A percentile compares a stretch with the other conserved stretches of the same genome.
phyloP scores from a whole-genome alignment of 2,329 filamentous ascomycete species.

The Thermochaetoides dissita region DNA sequence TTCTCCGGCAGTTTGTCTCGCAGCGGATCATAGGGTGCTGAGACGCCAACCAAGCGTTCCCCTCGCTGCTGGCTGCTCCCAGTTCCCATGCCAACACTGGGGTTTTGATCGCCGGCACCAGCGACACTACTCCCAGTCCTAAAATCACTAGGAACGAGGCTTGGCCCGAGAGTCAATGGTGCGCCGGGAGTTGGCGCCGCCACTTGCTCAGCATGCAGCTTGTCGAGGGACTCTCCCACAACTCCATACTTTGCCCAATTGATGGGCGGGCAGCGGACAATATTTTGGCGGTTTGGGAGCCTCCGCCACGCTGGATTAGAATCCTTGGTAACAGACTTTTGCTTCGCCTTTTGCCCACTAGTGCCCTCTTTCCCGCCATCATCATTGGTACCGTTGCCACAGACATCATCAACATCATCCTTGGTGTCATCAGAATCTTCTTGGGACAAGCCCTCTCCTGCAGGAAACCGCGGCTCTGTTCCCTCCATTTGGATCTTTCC shows the following conservation, averaged over 20 bases:
- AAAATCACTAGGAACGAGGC: too few relatives aligned
- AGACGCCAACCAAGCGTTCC: constrained; percentile 32
- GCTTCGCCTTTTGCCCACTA: constrained; percentile 4
- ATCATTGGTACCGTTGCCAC: constrained; percentile 9
- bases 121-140: background rate
- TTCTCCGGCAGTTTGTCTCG: constrained; percentile 33
- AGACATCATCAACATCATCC: constrained; percentile 25
- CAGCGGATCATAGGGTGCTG: constrained; percentile 41
- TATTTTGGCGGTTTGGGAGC: constrained; percentile 64
- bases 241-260: constrained; percentile 93
- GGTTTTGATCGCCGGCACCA: constrained; percentile 18
- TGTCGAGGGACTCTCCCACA: constrained; percentile 72
- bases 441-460: constrained; percentile 17
- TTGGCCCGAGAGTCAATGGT: constrained; percentile 26
- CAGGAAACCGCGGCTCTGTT: constrained; percentile 1
- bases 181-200: constrained; percentile 44
- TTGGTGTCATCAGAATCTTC: background rate
- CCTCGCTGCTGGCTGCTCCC: background rate
- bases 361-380: too few relatives aligned
- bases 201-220: constrained; percentile 68
- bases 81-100: constrained; percentile 18
- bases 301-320: constrained; percentile 35
- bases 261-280: constrained; percentile 75
- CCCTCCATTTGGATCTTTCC: constrained; percentile 38
- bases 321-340: background rate